Evolutionary conservation across 2,329 filamentous ascomycete genomes (phyloP).

Genomic region (Pseudogymnoascus sp.): DNA sequence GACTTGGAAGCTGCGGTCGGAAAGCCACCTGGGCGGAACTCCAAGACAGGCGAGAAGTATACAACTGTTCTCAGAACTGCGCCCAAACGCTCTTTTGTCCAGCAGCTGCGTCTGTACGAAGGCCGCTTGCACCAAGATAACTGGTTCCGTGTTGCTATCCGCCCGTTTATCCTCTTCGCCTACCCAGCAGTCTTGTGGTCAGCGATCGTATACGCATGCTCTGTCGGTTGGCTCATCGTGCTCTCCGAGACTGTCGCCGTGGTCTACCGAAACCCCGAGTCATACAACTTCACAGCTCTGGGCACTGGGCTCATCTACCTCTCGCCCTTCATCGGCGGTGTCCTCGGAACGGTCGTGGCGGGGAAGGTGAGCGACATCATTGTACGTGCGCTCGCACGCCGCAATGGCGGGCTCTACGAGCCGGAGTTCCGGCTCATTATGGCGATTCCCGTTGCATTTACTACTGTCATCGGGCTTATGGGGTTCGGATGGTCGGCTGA

Average conservation of each 20-base stretch:
- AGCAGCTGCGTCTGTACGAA: slow-evolving; percentile 69
- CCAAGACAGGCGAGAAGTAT: neutral
- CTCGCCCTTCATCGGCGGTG: slow-evolving; percentile 78
- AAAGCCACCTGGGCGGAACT: neutral
- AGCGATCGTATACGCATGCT: slow-evolving; percentile 73
- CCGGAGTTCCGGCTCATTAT: slow-evolving; percentile 89
- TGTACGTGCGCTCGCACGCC: slow-evolving; percentile 70
- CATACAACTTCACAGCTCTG: slow-evolving; percentile 74
- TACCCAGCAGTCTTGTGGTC: slow-evolving; percentile 92
- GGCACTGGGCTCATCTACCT: slow-evolving; percentile 83
- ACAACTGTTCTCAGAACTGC: slow-evolving; percentile 60
- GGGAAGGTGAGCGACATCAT: slow-evolving; percentile 82
- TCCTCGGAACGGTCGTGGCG: slow-evolving; percentile 85
- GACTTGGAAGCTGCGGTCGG: neutral
- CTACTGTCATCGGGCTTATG: slow-evolving; percentile 80
- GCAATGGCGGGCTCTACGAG: slow-evolving; percentile 91
- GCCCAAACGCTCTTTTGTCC: slow-evolving; percentile 61
- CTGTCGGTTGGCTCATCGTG: slow-evolving; percentile 91
- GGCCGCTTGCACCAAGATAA: slow-evolving; percentile 70
- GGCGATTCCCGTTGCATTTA: slow-evolving; percentile 69
- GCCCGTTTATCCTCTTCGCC: slow-evolving; percentile 78
- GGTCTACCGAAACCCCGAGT: slow-evolving; percentile 61
- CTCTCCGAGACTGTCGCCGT: slow-evolving; percentile 79
- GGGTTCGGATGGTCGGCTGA: slow-evolving; percentile 92
- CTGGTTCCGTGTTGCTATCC: slow-evolving; percentile 68